Evolutionary conservation across 371 early-diverging fungal species (phyloP), one percentile per base, ranked within the genome.

Genomic region (Umbelopsis sp.): DNA sequence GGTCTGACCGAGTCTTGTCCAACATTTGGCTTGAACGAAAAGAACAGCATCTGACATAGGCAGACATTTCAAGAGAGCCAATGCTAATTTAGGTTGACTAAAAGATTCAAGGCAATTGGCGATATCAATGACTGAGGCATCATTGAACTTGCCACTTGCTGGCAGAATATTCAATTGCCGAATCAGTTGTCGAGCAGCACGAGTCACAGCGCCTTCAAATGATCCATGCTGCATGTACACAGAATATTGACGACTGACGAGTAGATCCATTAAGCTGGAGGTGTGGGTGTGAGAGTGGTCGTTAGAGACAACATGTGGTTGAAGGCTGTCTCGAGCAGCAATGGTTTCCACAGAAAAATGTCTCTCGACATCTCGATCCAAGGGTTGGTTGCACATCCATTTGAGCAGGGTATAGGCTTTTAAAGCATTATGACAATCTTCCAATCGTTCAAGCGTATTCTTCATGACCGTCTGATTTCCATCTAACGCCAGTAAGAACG

Each of bases 1-100:
- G 35, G 35, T 29, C 29, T 57, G 25, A 18, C 57, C 57, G 1
- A 57, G 29, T 2, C 29, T 57, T n/a, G 57, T 57, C 57, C 57
- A 57, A n/a, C 57, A 57, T 57, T 35, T 29, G 35, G 57, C 57
- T 57, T 57, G 57, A 25, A 35, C 57, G 32, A 57, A 57, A 10
- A 57, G 35, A 7, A 35, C 18, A 8, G 57, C 57, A 37, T 57
- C 57, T 29, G 57, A 57, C 7, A 35, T 18, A 14, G 57, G 29
- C 35, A 57, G 29, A 18, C 57, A 35, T 35, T 57, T 38, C 35
- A 57, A 35, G 3, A 57, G 22, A 29, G 29, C 14, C 35, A 57
- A 57, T 1, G 57, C 57, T 32, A 57, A 10, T 35, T 29, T 3
- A 6, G 57, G 57, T 14, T 57, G 57, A 5, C 35, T 18, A 11